Base-by-base conservation (phyloP, 345 rosid species). In the Toxicodendron radicans region DNA sequence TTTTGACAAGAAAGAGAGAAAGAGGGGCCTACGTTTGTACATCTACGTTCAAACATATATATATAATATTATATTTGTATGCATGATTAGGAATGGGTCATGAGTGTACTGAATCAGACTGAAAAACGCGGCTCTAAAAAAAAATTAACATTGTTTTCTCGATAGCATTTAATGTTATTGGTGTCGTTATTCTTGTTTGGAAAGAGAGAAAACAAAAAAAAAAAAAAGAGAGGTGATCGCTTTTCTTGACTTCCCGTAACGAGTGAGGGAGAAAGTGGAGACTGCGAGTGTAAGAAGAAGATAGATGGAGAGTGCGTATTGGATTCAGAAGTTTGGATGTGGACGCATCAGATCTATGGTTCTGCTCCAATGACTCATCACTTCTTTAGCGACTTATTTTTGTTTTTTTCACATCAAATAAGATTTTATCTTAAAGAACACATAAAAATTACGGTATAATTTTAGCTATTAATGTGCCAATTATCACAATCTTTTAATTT, bases 341-440 rank as follows among this genome's bases (percentile, higher is more conserved):
- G 81, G 95, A 90, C 95, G 54, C 85, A 66, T 85, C 95, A 83
- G 78, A 76, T 78, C 87, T 68, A 83, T 83, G 89, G 75, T 85
- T 73, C 85, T 78, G 83, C 82, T 74, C 84, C 86, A 67, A 64
- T 45, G 71, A 72, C 88, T 72, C 51, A 12, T 53, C n/a, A 21
- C 83, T 74, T n/a, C 68, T 66, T 66, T 49, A 41, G 73, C 73
- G 71, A 77, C 74, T 68, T 70, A 68, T 73, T 60, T 74, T 77
- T 75, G 23, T 76, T 76, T 78, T 21, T 35, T 70, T 66, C 58
- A n/a, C 53, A 27, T 27, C 30, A 27, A 27, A 27, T 27, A 27
- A 27, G 30, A 27, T n/a, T n/a, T n/a, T n/a, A n/a, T n/a, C n/a
- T n/a, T n/a, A n/a, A n/a, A n/a, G n/a, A n/a, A n/a, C n/a, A n/a